Base-by-base conservation (phyloP, 331 rosid genomes). In the Erythrophleum ivorense region DNA sequence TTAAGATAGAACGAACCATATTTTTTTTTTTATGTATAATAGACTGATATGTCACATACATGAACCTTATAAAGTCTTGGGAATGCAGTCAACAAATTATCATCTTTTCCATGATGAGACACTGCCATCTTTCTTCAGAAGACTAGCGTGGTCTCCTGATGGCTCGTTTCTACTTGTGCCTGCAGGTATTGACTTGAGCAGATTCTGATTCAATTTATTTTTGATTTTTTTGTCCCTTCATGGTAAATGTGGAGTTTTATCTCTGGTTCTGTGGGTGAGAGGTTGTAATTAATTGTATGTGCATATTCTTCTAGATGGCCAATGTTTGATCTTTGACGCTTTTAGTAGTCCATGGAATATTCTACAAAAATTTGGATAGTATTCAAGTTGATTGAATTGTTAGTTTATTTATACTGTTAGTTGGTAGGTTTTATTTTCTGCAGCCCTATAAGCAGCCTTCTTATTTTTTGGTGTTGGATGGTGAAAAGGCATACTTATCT, bases 111-210 rank as follows among this genome's bases (percentile, higher is more conserved):
- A 91, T 18, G 98, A 95, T 15, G 98, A 93, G 84, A 95, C 98
- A 0, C 80, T 95, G 88, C 97, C 98, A 31, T 95, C 98, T 73
- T 95, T 95, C 86, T 95, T 95, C 86, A 89, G 98, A 83, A 95
- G 98, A 87, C 82, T 89, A 82, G 88, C 98, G 41, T 93, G 98
- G 98, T 95, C 98, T 86, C 98, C 98, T 60, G 98, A 95, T 85
- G 98, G 98, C 71, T 93, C 89, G 24, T 93, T 95, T 88, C 82
- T 95, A 82, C 87, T 95, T 59, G 97, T 91, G 75, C 98, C 98
- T 75, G 97, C 98, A 89, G 98, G 98, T 95, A 89, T 69, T 50
- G 57, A 74, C 84, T 77, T 77, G 41, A 63, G 59, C 71, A 58
- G 15, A 76, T 77, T 46, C 38, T 43, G 21, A 16, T 69, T 36